phyloP scores from a whole-genome alignment of 305 asterid genomes.

The Lippia alba region DNA sequence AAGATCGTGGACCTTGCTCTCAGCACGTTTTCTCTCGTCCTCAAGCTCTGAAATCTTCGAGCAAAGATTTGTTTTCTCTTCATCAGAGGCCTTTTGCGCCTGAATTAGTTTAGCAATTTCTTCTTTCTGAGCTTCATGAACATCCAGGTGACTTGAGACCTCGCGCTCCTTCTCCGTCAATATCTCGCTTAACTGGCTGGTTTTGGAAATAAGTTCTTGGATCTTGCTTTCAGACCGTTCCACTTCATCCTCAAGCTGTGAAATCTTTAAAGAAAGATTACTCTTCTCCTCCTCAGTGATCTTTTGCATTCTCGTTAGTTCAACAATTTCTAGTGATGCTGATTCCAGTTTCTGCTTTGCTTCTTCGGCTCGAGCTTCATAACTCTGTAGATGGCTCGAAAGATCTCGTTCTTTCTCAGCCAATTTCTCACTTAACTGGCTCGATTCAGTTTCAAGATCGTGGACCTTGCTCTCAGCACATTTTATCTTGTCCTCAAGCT shows the following conservation, averaged over 20 bases:
- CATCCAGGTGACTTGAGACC: constrained; percentile 41
- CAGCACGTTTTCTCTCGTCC: constrained; percentile 42
- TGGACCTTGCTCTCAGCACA: constrained; percentile 45
- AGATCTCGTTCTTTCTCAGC: constrained; percentile 53
- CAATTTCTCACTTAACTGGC: constrained; percentile 45
- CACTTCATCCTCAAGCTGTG: constrained; percentile 42
- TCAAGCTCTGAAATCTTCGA: constrained; percentile 30
- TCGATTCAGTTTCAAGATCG: constrained; percentile 43
- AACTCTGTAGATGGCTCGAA: constrained; percentile 42
- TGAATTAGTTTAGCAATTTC: constrained; percentile 44
- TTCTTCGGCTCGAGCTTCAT: constrained; percentile 51
- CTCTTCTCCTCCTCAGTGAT: constrained; percentile 48
- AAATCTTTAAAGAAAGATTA: constrained; percentile 46
- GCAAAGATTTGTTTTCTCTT: constrained; percentile 29
- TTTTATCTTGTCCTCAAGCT: constrained; percentile 41
- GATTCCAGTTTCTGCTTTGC: background rate
- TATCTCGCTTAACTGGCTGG: constrained; percentile 43
- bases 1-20: constrained; percentile 47
- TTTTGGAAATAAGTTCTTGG: too few relatives aligned
- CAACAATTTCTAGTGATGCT: constrained; percentile 3
- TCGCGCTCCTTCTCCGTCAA: constrained; percentile 54
- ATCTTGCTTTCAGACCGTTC: too few relatives aligned
- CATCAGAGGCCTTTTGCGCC: constrained; percentile 28
- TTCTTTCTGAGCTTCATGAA: constrained; percentile 43
- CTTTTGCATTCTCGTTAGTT: constrained; percentile 41